These are phyloP conservation scores for Pulchroboletus neoregius DNA, from an alignment of 1,284 basidiomycete genomes.

Conservation along the genomic window DNA sequence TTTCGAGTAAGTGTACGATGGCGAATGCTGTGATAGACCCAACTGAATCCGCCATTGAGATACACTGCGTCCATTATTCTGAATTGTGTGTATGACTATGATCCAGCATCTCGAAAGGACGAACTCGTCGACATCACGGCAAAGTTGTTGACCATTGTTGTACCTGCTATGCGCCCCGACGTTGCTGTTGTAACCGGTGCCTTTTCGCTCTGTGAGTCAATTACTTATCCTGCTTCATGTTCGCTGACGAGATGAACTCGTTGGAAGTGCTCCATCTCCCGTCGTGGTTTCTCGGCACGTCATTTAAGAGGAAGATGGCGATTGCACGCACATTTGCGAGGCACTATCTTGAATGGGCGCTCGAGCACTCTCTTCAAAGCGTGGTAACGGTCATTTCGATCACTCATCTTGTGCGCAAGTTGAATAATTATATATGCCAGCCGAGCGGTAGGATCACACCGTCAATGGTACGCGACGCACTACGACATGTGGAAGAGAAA, in stretches of 20 bases:
- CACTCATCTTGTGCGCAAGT: neutral
- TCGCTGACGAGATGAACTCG: neutral
- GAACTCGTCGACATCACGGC: neutral
- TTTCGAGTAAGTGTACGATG: neutral
- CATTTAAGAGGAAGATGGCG: too few species aligned
- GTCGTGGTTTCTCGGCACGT: neutral
- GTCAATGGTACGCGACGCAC: neutral
- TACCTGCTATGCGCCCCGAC: neutral
- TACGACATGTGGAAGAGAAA: neutral
- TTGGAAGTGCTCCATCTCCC: neutral
- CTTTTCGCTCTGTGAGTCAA: neutral
- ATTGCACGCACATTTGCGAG: neutral
- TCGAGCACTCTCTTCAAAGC: neutral
- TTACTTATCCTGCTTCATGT: neutral
- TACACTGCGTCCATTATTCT: neutral
- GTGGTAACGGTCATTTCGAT: neutral
- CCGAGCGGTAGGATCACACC: neutral
- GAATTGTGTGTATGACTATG: constrained; percentile 11
- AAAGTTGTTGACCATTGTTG: neutral
- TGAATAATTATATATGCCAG: neutral
- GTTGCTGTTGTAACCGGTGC: neutral
- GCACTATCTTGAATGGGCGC: neutral
- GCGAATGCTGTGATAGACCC: neutral
- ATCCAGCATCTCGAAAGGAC: constrained; percentile 2
- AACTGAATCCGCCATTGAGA: neutral